Evolutionary conservation across 2,329 filamentous ascomycete genomes (phyloP).

Genomic region (Acrocalymma vagum): DNA sequence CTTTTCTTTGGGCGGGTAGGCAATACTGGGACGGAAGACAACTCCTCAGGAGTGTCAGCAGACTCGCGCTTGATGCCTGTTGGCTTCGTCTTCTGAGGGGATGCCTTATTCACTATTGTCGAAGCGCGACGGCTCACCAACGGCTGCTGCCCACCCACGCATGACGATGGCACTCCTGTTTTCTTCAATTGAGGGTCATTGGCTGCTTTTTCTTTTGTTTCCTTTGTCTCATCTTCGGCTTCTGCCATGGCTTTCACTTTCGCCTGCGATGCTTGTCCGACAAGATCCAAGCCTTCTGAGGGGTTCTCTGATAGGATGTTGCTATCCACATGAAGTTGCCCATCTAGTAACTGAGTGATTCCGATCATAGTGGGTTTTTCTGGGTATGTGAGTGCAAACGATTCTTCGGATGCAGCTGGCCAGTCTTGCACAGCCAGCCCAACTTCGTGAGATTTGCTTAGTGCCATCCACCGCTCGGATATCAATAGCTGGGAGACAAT

Average conservation of each 20-base stretch:
- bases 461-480: slow-evolving; percentile 71
- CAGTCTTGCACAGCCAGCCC: slow-evolving; percentile 76
- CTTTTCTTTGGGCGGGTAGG: slow-evolving; percentile 34
- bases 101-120: slow-evolving; percentile 24
- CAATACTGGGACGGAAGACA: no score
- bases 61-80: slow-evolving; percentile 5
- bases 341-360: slow-evolving; percentile 63
- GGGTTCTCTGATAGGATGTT: slow-evolving; percentile 35
- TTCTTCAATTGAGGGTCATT: slow-evolving; percentile 33
- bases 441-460: slow-evolving; percentile 78
- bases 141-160: slow-evolving; percentile 46
- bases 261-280: slow-evolving; percentile 38
- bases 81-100: slow-evolving; percentile 23
- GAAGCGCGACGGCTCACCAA: slow-evolving; percentile 36
- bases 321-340: slow-evolving; percentile 63
- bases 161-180: slow-evolving; percentile 51
- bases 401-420: slow-evolving; percentile 65
- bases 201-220: slow-evolving; percentile 5
- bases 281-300: slow-evolving; percentile 27
- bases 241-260: slow-evolving; percentile 33
- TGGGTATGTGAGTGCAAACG: slow-evolving; percentile 71
- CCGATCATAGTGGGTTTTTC: slow-evolving; percentile 64
- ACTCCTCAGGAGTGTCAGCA: background rate
- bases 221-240: slow-evolving; percentile 23
- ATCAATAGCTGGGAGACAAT: slow-evolving; percentile 67